phyloP scores from a whole-genome alignment of 2,329 filamentous ascomycete genomes.

The Penicillium corylophilum region DNA sequence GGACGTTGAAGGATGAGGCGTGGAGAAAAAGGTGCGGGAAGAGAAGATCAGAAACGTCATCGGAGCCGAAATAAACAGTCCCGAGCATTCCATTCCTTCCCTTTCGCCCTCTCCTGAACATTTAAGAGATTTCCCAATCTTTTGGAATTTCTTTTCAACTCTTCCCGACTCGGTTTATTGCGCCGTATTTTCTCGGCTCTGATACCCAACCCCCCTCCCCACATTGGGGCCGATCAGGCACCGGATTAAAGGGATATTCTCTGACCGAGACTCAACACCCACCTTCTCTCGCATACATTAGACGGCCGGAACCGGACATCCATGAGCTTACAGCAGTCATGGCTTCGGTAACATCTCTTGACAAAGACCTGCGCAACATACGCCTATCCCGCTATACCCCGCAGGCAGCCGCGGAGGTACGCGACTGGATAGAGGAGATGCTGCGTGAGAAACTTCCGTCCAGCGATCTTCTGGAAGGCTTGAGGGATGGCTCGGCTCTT shows the following conservation, averaged over 20 bases:
- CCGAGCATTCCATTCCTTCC: constrained; percentile 20
- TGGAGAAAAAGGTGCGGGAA: constrained; percentile 12
- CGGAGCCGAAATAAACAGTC: constrained; percentile 22
- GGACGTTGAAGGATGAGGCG: constrained; percentile 10
- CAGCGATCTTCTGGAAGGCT: constrained; percentile 75
- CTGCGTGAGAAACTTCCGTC: constrained; percentile 71
- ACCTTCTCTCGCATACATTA: not conserved
- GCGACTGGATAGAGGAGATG: constrained; percentile 79
- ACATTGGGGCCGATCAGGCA: constrained; percentile 24
- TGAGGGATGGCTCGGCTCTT: constrained; percentile 88
- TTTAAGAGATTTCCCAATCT: not conserved
- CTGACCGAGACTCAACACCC: constrained; percentile 2
- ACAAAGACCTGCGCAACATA: constrained; percentile 92
- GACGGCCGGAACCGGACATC: not conserved
- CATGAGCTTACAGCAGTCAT: constrained; percentile 51
- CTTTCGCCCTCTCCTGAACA: constrained; percentile 1
- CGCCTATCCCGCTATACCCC: constrained; percentile 92
- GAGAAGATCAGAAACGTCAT: constrained; percentile 27
- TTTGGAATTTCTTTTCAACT: not conserved
- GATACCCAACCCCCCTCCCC: constrained; percentile 21
- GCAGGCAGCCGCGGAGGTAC: constrained; percentile 80
- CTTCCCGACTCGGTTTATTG: not conserved
- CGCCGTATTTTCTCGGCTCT: constrained; percentile 3
- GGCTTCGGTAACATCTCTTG: constrained; percentile 90
- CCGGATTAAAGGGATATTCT: constrained; percentile 18